Base-by-base conservation (phyloP, 768 basidiomycete species). In the Macrolepiota fuliginosa region DNA sequence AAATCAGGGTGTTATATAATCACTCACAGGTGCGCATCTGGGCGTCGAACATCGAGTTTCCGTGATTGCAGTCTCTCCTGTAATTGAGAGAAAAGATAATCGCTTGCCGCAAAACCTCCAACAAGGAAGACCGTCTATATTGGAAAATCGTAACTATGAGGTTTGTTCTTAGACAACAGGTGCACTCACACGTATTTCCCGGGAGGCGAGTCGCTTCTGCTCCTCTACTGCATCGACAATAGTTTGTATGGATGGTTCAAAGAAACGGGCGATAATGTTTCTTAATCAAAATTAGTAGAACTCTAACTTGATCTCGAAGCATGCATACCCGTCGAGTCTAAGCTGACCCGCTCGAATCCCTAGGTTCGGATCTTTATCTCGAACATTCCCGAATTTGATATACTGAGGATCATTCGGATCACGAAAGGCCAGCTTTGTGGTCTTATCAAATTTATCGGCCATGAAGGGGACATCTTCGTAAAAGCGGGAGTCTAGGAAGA, bases 51-150 rank as follows among this genome's bases (percentile, higher is more conserved):
- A 19, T 46, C 39, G 15, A 66, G 22, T 22, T 61, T 61, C 22
- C 56, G 56, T 7, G 51, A 24, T 24, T 24, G 29, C 2, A 66
- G 25, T 32, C 42, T 45, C 15, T 64, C 35, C 19, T 67, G 62
- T 15, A 69, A 51, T 42, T 64, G 60, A 7, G 64, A 32, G 42
- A 61, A 70, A 15, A 70, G 58, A 46, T 65, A 70, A 49, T 70
- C 68, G 49, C 65, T 70, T 9, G 65, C 63, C 1, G 62, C 68
- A 46, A 70, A 70, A 5, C 69, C 69, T 2, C 69, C 69, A 15
- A 70, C 69, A 2, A 70, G 61, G 35, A 69, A 61, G 13, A 70
- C 57, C 13, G 63, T 60, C 69, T 70, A 15, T 2, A 7, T 19
- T 39, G 32, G n/a, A n/a, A 61, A 17, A 7, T 7, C 7, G 32